Evolutionary conservation across 148 eudicot genomes (phyloP).

Genomic region (Vaccinium corymbosum): DNA sequence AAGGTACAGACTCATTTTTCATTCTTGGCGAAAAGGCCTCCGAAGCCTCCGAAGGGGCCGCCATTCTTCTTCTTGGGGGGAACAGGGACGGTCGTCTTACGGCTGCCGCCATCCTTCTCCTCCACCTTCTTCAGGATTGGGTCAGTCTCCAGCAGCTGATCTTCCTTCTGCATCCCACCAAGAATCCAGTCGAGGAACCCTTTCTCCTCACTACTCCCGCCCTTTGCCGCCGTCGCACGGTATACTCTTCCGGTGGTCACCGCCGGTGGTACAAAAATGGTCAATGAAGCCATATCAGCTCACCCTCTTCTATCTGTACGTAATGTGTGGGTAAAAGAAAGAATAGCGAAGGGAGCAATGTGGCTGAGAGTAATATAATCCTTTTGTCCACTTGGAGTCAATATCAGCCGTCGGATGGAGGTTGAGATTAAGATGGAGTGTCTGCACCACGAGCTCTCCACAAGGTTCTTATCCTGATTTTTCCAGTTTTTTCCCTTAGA

Average conservation of each 20-base stretch:
- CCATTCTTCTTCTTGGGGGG: constrained; percentile 50
- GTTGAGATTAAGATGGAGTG: constrained; percentile 30
- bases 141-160: constrained; percentile 63
- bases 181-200: constrained; percentile 46
- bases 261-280: constrained; percentile 35
- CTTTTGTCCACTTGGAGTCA: not conserved
- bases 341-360: not conserved
- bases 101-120: constrained; percentile 34
- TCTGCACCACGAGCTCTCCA: constrained; percentile 50
- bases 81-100: constrained; percentile 38
- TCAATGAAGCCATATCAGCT: constrained; percentile 47
- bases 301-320: not conserved
- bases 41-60: constrained; percentile 40
- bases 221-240: constrained; percentile 41
- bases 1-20: not conserved
- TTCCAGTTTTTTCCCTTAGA: not conserved
- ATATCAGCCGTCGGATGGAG: constrained; percentile 18
- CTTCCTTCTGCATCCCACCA: constrained; percentile 52
- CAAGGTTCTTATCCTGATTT: constrained; percentile 46
- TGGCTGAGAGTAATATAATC: constrained; percentile 11
- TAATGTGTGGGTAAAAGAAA: not conserved
- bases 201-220: constrained; percentile 51
- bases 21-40: constrained; percentile 75
- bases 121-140: constrained; percentile 72
- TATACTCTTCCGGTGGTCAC: constrained; percentile 36